Conservation (phyloP, 2,329 filamentous ascomycete species). For the Ophiostoma australiae region DNA sequence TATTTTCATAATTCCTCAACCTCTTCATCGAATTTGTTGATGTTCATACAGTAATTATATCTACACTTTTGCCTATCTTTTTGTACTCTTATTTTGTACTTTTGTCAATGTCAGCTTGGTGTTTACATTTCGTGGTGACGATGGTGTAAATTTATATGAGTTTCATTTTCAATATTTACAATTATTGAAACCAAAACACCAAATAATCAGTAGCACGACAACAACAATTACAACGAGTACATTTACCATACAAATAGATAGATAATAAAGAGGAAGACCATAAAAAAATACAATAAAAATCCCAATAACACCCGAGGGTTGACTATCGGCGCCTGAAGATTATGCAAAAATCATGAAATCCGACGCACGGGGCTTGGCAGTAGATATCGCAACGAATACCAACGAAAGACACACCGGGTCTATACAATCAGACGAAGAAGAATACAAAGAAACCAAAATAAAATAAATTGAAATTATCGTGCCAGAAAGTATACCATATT, state of each 20-base stretch:
- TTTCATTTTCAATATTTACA: not conserved
- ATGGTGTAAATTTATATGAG: not conserved
- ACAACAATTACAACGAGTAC: not conserved
- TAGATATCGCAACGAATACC: not conserved
- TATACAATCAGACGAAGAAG: not conserved
- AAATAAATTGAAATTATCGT: not conserved
- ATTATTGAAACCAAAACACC: not conserved
- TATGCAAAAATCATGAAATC: not conserved
- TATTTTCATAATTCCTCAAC: not conserved
- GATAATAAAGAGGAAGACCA: fast-evolving
- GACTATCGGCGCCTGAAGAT: not conserved
- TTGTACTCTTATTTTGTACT: not conserved
- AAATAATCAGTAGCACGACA: not conserved
- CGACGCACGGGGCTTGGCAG: not conserved
- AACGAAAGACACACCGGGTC: not conserved
- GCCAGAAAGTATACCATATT: not conserved
- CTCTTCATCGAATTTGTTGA: not conserved
- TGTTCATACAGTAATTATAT: not conserved
- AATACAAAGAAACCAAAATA: not conserved
- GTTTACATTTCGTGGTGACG: not conserved
- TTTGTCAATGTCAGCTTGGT: not conserved
- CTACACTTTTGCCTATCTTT: not conserved
- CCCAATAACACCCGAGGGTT: not conserved
- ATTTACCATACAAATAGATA: not conserved
- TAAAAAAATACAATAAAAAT: not conserved